These are phyloP conservation scores for Plantago ovata DNA, from an alignment of 257 asterid species.

Conservation along the genomic window DNA sequence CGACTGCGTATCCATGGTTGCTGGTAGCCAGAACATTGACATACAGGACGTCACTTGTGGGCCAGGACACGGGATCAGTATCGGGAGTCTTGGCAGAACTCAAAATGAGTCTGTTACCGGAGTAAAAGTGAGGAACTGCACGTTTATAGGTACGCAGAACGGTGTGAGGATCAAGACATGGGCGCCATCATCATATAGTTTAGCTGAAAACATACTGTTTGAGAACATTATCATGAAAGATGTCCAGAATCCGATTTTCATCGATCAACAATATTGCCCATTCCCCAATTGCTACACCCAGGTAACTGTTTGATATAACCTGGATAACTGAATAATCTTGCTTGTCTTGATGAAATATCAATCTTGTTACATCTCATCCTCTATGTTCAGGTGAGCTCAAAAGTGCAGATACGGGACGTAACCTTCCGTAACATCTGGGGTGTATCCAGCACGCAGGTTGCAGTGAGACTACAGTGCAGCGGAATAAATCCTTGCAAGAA, in stretches of 20 bases:
- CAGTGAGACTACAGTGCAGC: conserved; percentile 48
- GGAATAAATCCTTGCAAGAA: conserved; percentile 41
- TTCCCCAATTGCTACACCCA: conserved; percentile 19
- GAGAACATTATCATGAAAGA: conserved; percentile 42
- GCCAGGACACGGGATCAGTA: conserved; percentile 79
- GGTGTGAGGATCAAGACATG: conserved; percentile 78
- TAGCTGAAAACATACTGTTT: conserved; percentile 39
- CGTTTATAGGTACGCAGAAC: conserved; percentile 43
- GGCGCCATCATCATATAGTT: conserved; percentile 34
- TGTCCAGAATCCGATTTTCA: conserved; percentile 53
- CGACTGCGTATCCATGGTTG: conserved; percentile 63
- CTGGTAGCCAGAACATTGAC: conserved; percentile 45
- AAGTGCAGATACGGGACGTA: conserved; percentile 56
- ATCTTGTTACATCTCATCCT: background rate
- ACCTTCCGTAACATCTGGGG: conserved; percentile 57
- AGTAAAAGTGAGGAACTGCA: conserved; percentile 36
- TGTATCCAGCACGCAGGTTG: conserved; percentile 42
- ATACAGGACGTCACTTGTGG: conserved; percentile 46
- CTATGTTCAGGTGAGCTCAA: conserved; percentile 14
- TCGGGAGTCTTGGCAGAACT: conserved; percentile 56
- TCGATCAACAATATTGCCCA: conserved; percentile 70
- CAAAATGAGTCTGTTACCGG: conserved; percentile 33
- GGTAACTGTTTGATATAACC: conserved; percentile 17
- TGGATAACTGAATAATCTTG: background rate
- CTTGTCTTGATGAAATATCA: too few species aligned